Percentiles rank a stretch among this genome's conserved stretches.
phyloP scores from a whole-genome alignment of 179 eudicot genomes.

The Beta corolliflora region DNA sequence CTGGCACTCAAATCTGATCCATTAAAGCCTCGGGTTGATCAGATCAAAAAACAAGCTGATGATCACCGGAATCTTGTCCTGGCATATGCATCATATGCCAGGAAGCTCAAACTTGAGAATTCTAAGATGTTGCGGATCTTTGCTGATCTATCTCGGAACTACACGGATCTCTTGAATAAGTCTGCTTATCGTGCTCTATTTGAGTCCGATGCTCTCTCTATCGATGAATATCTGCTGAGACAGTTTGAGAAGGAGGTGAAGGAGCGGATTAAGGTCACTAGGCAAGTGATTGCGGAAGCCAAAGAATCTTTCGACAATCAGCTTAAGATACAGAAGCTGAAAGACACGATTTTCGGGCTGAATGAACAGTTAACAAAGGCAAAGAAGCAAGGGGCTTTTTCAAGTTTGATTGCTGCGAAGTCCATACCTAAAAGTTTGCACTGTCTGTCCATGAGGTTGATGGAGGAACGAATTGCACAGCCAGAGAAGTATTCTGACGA shows the following conservation, averaged over 20 bases:
- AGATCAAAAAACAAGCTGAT: slow-evolving; percentile 83
- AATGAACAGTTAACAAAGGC: slow-evolving; percentile 85
- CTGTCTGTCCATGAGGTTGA: slow-evolving; percentile 84
- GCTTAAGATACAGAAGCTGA: slow-evolving; percentile 91
- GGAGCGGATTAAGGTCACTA: slow-evolving; percentile 79
- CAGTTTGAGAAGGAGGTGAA: slow-evolving; percentile 92
- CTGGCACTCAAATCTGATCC: slow-evolving; percentile 92
- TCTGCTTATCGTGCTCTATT: slow-evolving; percentile 48
- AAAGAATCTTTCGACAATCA: slow-evolving; percentile 90
- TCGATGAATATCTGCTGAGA: slow-evolving; percentile 63
- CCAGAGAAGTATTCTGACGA: slow-evolving; percentile 78
- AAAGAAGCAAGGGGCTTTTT: slow-evolving; percentile 91
- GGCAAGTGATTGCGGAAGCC: slow-evolving; percentile 79
- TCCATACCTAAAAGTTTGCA: slow-evolving; percentile 92
- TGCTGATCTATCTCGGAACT: slow-evolving; percentile 69
- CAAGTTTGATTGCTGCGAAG: slow-evolving; percentile 93
- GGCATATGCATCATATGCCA: slow-evolving; percentile 86
- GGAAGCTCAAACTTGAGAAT: slow-evolving; percentile 93
- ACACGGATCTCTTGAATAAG: slow-evolving; percentile 62
- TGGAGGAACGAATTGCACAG: slow-evolving; percentile 83
- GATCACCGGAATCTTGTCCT: slow-evolving; percentile 69
- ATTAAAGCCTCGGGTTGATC: slow-evolving; percentile 78
- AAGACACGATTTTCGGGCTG: slow-evolving; percentile 72
- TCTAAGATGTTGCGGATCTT: slow-evolving; percentile 76
- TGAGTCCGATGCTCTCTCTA: slow-evolving; percentile 51